Conservation (phyloP, 2,329 filamentous ascomycete species). For the Xylaria sp. region DNA sequence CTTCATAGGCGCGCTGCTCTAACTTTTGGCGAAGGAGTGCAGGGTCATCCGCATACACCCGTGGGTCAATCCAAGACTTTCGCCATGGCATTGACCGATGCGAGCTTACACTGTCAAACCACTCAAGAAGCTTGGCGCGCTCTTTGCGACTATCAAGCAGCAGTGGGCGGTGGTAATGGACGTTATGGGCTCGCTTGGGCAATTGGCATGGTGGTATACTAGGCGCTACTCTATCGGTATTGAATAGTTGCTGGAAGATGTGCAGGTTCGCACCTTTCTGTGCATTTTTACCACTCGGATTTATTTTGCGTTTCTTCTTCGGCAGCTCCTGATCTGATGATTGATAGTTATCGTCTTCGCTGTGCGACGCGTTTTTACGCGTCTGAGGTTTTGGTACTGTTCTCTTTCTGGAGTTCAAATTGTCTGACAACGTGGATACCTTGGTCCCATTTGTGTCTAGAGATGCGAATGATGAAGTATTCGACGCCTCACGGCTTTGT, state of each 20-base stretch:
- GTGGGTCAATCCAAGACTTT: conserved; percentile 65
- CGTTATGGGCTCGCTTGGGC: conserved; percentile 51
- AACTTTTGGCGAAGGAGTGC: conserved; percentile 56
- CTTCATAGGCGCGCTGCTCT: conserved; percentile 69
- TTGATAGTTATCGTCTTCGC: conserved; percentile 38
- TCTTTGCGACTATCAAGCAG: conserved; percentile 55
- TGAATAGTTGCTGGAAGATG: conserved; percentile 44
- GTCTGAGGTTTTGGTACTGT: conserved; percentile 22
- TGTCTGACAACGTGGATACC: neutral
- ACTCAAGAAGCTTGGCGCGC: conserved; percentile 57
- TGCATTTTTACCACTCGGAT: conserved; percentile 27
- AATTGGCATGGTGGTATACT: conserved; percentile 38
- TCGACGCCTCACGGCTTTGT: conserved; percentile 2
- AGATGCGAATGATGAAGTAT: conserved; percentile 1
- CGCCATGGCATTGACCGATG: conserved; percentile 69
- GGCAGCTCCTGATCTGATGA: conserved; percentile 25
- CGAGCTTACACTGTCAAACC: conserved; percentile 62
- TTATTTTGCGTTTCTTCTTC: conserved; percentile 45
- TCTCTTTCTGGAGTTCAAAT: conserved; percentile 37
- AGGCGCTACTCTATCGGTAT: neutral
- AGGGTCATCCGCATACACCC: conserved; percentile 37
- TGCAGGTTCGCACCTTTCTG: conserved; percentile 33
- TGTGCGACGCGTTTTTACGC: conserved; percentile 35
- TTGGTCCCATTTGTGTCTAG: conserved; percentile 11
- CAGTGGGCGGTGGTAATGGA: conserved; percentile 62